Conservation (phyloP, 1,284 basidiomycete genomes). For the Lentinus polychrous region DNA sequence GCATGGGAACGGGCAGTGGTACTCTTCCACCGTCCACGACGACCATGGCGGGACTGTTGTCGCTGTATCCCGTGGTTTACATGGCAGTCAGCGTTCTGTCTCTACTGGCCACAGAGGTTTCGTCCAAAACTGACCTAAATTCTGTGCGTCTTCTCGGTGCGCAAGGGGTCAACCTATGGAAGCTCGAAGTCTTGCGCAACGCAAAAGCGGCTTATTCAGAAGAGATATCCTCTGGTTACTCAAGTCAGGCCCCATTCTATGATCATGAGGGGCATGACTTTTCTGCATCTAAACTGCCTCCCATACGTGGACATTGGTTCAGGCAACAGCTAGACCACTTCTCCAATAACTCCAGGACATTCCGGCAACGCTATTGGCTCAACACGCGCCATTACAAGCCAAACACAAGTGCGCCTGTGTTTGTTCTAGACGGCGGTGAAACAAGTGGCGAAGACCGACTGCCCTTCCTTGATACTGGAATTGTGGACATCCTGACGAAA, state of each 20-base stretch:
- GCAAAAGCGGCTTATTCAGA: constrained; percentile 1
- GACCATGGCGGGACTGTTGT: too few relatives aligned
- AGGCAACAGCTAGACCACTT: constrained; percentile 84
- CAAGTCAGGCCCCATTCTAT: neutral
- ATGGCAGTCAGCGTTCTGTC: too few relatives aligned
- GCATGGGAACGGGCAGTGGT: too few relatives aligned
- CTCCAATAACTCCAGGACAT: constrained; percentile 43
- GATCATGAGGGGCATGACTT: neutral
- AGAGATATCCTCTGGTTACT: neutral
- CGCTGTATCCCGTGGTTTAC: too few relatives aligned
- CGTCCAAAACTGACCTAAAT: constrained; percentile 2
- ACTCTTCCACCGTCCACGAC: too few relatives aligned
- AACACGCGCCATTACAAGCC: constrained; percentile 78
- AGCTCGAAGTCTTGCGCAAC: constrained; percentile 19
- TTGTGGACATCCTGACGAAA: constrained; percentile 77
- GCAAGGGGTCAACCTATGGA: constrained; percentile 39
- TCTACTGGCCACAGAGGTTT: too few relatives aligned
- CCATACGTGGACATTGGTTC: constrained; percentile 64
- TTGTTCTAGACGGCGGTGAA: constrained; percentile 82
- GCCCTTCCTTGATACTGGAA: constrained; percentile 75
- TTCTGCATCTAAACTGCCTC: constrained; percentile 13
- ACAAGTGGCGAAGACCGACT: constrained; percentile 69
- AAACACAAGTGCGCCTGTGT: constrained; percentile 67
- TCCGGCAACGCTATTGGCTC: constrained; percentile 83
- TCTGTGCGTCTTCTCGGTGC: constrained; percentile 22